phyloP scores from a whole-genome alignment of 192 early-diverging fungal species.

The Mortierella antarctica region DNA sequence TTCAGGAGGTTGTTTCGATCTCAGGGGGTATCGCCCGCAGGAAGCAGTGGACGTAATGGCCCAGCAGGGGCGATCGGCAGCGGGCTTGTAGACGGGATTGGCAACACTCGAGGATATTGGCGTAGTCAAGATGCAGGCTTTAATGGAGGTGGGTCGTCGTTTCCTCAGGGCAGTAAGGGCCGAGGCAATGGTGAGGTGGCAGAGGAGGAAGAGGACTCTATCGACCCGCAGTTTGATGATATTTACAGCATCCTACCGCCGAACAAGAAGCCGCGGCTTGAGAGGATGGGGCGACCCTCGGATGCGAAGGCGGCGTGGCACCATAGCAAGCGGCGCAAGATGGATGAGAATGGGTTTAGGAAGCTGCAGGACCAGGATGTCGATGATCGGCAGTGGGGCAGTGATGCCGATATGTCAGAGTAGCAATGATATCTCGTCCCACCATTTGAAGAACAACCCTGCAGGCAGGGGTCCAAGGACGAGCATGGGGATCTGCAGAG shows the following conservation, averaged over 20 bases:
- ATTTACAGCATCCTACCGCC: conserved; percentile 48
- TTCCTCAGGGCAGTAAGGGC: background rate
- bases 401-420: conserved; percentile 50
- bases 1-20: conserved; percentile 37
- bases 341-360: conserved; percentile 14
- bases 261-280: conserved; percentile 38
- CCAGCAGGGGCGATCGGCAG: background rate
- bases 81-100: background rate
- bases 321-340: conserved; percentile 42
- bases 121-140: background rate
- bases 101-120: background rate
- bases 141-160: background rate
- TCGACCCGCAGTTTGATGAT: conserved; percentile 46
- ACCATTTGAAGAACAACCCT: background rate
- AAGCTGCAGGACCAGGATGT: conserved; percentile 22
- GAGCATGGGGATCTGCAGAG: too few relatives aligned
- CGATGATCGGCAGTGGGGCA: conserved; percentile 4
- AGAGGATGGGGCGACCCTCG: conserved; percentile 33
- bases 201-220: conserved; percentile 11
- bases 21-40: conserved; percentile 2
- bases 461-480: too few relatives aligned
- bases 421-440: background rate
- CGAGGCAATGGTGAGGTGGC: background rate
- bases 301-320: conserved; percentile 42
- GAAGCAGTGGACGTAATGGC: too few relatives aligned